Base-by-base conservation (phyloP, 257 asterid species). In the Solanum chmielewskii region DNA sequence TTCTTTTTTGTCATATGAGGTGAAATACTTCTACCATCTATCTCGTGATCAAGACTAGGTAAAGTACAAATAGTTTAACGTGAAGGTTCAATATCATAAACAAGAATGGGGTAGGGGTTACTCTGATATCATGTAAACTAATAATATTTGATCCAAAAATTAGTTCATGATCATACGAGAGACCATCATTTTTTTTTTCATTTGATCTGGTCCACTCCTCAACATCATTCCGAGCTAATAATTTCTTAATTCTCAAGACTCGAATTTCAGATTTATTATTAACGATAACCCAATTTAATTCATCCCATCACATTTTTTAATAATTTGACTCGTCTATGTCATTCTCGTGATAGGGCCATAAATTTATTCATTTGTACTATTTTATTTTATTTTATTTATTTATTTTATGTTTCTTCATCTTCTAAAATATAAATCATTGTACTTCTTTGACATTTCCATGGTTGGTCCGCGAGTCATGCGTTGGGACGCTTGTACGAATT, bases 261-360 rank as follows among this genome's bases (percentile, higher is more conserved):
- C 3, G 12, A 33, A 71, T 3, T 71, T 9, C 2, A 73, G 0
- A 10, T 1, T 35, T 29, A 0, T 16, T 71, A 16, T 7, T 33
- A 33, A 33, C 1, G 3, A 0, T 8, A 2, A 3, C 16, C 1
- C 0, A 71, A 71, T 71, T 0, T 10, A 3, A 9, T 35, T 8
- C 15, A 35, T 73, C 9, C 3, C 1, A 35, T 1, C 15, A 20
- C 0, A 35, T 4, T 9, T 2, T 71, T 35, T 71, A 35, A 71
- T 18, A 16, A 31, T 71, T 71, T 35, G 8, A 35, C 9, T 35
- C 3, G 3, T 73, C 1, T 1, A 0, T 35, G 47, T 37, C 47
- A 73, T 37, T 71, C 16, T 71, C 3, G 25, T 44, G 45, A 11
- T 33, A 45, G 25, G 1, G 4, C 27, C 80, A 71, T 71, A 21